These are phyloP conservation scores for Penicillium sp. DNA, from an alignment of 2,329 filamentous ascomycete species.

Conservation along the genomic window DNA sequence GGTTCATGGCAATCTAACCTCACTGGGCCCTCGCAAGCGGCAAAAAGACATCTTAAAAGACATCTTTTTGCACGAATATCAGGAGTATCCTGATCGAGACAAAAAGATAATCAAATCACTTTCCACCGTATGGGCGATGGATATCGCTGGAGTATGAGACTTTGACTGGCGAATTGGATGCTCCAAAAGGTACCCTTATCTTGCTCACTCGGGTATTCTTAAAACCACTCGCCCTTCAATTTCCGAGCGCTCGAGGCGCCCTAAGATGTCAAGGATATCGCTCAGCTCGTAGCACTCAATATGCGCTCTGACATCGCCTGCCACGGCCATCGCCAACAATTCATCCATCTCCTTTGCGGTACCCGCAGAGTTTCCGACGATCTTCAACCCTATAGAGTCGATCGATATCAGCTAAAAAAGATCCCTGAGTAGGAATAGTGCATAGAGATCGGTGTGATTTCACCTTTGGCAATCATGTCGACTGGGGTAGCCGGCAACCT, in stretches of 20 bases:
- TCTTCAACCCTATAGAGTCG: slow-evolving; percentile 36
- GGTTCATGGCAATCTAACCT: too few species aligned
- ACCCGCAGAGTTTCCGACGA: slow-evolving; percentile 49
- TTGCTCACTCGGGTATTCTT: slow-evolving; percentile 27
- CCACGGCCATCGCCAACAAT: slow-evolving; percentile 43
- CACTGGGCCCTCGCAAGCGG: too few species aligned
- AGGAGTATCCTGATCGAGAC: too few species aligned
- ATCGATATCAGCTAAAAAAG: background rate
- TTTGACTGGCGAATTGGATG: background rate
- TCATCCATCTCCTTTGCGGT: slow-evolving; percentile 48
- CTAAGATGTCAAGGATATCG: slow-evolving; percentile 36
- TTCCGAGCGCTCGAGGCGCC: slow-evolving; percentile 36
- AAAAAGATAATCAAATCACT: too few species aligned
- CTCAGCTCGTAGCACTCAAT: slow-evolving; percentile 38
- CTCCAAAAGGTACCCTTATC: background rate
- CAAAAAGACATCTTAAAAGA: too few species aligned
- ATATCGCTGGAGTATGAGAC: background rate
- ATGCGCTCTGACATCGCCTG: slow-evolving; percentile 42
- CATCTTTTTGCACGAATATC: too few species aligned
- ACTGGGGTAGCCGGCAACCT: slow-evolving; percentile 48
- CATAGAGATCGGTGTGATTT: background rate
- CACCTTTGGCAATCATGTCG: slow-evolving; percentile 48
- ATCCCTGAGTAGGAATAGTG: background rate
- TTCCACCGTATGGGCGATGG: background rate
- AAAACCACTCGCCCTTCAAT: slow-evolving; percentile 40